Percentiles rank a stretch among this genome's conserved stretches.
Conservation (phyloP, 352 stramenopile species). For the Pythium angustatum region DNA sequence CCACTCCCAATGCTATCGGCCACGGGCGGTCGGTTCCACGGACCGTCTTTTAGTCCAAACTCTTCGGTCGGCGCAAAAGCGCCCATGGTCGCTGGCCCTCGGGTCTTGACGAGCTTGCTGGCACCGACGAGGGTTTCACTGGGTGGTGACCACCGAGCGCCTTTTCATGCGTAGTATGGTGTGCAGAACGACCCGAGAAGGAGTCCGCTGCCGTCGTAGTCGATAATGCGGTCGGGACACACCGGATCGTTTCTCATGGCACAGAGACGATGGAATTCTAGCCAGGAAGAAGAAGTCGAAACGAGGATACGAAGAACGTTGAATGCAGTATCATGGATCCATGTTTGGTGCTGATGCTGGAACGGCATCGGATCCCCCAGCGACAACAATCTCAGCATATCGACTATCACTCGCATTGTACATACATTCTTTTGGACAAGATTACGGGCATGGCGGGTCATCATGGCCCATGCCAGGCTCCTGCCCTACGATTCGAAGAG, state of each 20-base stretch:
- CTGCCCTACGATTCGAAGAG: constrained; percentile 53
- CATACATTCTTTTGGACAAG: constrained; percentile 1
- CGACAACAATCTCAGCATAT: background rate
- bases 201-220: constrained; percentile 6
- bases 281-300: too few relatives aligned
- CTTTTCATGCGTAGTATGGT: constrained; percentile 5
- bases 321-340: too few relatives aligned
- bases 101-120: background rate
- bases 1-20: background rate
- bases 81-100: background rate
- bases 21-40: background rate
- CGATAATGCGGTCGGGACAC: constrained; percentile 2
- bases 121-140: background rate
- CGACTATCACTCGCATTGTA: background rate
- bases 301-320: too few relatives aligned
- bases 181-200: background rate
- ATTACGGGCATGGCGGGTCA: background rate
- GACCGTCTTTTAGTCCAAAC: too few relatives aligned
- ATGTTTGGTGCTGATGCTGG: too few relatives aligned
- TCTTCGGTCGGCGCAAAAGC: background rate
- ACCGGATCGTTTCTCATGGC: background rate
- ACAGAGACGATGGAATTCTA: too few relatives aligned
- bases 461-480: too few relatives aligned
- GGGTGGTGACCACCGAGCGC: background rate
- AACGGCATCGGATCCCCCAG: background rate